phyloP scores from a whole-genome alignment of 2,329 filamentous ascomycete species.

The Drechslerella coelobrocha region DNA sequence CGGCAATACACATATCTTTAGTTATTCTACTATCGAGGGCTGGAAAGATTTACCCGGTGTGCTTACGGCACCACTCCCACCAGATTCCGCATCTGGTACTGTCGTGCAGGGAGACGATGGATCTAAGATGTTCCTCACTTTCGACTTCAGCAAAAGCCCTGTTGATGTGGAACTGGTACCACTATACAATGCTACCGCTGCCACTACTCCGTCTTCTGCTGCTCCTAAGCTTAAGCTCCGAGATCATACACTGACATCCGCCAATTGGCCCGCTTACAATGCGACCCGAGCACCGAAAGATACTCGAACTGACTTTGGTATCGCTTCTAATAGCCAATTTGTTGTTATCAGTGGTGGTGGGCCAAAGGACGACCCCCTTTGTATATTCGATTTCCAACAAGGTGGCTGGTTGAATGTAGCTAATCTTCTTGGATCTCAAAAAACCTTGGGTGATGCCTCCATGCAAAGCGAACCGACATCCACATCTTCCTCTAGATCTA shows the following conservation, averaged over 20 bases:
- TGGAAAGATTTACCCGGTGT: conserved; percentile 50
- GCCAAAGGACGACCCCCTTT: conserved; percentile 48
- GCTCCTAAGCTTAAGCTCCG: conserved; percentile 21
- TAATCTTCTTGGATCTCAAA: conserved; percentile 38
- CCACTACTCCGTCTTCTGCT: conserved; percentile 25
- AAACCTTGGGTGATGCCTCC: conserved; percentile 17
- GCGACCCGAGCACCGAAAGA: conserved; percentile 51
- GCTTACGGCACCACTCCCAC: conserved; percentile 22
- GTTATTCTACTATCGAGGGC: conserved; percentile 50
- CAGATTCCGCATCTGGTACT: conserved; percentile 28
- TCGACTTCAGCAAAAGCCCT: conserved; percentile 52
- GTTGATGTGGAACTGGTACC: conserved; percentile 43
- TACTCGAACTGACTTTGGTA: conserved; percentile 51
- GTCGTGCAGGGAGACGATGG: conserved; percentile 54
- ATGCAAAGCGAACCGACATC: conserved; percentile 7
- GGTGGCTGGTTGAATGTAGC: conserved; percentile 53
- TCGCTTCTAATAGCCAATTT: conserved; percentile 52
- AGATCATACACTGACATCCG: conserved; percentile 47
- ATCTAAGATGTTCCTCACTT: conserved; percentile 54
- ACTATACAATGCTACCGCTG: conserved; percentile 28
- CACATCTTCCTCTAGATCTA: conserved; percentile 32
- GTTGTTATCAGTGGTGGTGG: conserved; percentile 53
- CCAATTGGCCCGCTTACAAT: conserved; percentile 54
- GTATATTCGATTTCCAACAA: conserved; percentile 50
- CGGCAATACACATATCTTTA: conserved; percentile 52